Percentiles rank a stretch among this genome's conserved stretches.
These are phyloP conservation scores for Conoideocrella luteorostrata DNA, from an alignment of 2,329 filamentous ascomycete species.

Conservation along the genomic window DNA sequence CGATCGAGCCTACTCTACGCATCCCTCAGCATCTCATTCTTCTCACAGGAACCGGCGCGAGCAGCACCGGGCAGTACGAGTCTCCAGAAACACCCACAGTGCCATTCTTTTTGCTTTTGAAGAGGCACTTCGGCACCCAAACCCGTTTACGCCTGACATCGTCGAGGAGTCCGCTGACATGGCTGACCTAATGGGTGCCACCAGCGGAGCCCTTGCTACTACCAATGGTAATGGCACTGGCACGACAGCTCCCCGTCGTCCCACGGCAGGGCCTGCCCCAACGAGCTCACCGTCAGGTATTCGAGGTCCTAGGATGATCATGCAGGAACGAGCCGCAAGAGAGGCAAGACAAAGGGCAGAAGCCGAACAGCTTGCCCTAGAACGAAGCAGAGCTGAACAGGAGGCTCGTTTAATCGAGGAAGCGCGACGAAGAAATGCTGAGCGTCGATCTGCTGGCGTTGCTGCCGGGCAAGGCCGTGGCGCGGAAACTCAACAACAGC, in stretches of 20 bases:
- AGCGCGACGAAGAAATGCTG: conserved; percentile 48
- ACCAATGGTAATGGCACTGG: conserved; percentile 51
- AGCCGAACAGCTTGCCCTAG: conserved; percentile 48
- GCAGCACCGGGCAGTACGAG: conserved; percentile 47
- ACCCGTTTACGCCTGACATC: conserved; percentile 75
- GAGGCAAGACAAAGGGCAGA: conserved; percentile 66
- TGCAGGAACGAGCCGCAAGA: conserved; percentile 76
- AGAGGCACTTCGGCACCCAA: conserved; percentile 77
- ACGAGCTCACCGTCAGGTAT: conserved; percentile 59
- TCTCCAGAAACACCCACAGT: conserved; percentile 79
- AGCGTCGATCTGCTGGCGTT: conserved; percentile 53
- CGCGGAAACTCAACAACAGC: conserved; percentile 21
- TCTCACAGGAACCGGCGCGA: conserved; percentile 27
- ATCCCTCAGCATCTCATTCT: conserved; percentile 18
- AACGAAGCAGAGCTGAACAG: conserved; percentile 51
- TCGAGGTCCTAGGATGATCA: conserved; percentile 81
- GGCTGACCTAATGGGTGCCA: conserved; percentile 67
- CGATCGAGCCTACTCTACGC: conserved; percentile 20
- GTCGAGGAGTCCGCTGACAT: conserved; percentile 87
- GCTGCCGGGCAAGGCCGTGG: conserved; percentile 29
- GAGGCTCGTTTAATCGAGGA: conserved; percentile 51
- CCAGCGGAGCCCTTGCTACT: conserved; percentile 47
- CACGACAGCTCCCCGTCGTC: conserved; percentile 34
- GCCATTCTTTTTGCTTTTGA: conserved; percentile 91
- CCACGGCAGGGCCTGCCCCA: conserved; percentile 42